These are phyloP conservation scores for Saprolegnia parasitica DNA, from an alignment of 352 stramenopile species.

Conservation along the genomic window DNA sequence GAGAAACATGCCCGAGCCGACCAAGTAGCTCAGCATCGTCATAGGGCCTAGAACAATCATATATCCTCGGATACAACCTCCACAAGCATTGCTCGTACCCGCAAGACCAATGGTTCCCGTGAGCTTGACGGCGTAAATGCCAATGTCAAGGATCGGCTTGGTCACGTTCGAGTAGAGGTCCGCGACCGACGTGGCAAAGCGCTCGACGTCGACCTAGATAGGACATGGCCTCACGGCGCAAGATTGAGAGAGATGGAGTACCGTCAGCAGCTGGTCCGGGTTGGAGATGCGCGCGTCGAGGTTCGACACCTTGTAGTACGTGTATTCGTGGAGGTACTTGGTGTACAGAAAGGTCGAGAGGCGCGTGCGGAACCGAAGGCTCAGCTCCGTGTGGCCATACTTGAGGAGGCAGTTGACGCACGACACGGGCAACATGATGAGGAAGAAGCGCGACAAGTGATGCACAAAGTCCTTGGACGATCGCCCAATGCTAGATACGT, in stretches of 20 bases:
- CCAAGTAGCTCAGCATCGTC: constrained; percentile 66
- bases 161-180: constrained; percentile 87
- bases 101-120: constrained; percentile 67
- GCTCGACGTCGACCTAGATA: constrained; percentile 63
- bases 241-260: neutral
- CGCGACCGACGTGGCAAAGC: constrained; percentile 73
- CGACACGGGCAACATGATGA: constrained; percentile 71
- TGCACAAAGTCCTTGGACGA: constrained; percentile 56
- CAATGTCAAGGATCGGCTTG: constrained; percentile 81
- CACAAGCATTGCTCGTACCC: neutral
- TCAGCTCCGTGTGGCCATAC: constrained; percentile 75
- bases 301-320: constrained; percentile 90
- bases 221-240: neutral
- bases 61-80: neutral
- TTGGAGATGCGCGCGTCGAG: constrained; percentile 85
- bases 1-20: constrained; percentile 62
- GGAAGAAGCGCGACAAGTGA: constrained; percentile 67
- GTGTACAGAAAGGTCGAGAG: constrained; percentile 77
- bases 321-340: constrained; percentile 84
- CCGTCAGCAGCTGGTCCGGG: constrained; percentile 80
- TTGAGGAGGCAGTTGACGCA: constrained; percentile 80
- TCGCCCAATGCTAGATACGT: constrained; percentile 47
- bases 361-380: constrained; percentile 74
- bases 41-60: constrained; percentile 37
- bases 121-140: constrained; percentile 65